Percentiles rank a stretch among this genome's conserved stretches.
These are phyloP conservation scores for Phytophthora rubi DNA, from an alignment of 352 stramenopile species.

Conservation along the genomic window DNA sequence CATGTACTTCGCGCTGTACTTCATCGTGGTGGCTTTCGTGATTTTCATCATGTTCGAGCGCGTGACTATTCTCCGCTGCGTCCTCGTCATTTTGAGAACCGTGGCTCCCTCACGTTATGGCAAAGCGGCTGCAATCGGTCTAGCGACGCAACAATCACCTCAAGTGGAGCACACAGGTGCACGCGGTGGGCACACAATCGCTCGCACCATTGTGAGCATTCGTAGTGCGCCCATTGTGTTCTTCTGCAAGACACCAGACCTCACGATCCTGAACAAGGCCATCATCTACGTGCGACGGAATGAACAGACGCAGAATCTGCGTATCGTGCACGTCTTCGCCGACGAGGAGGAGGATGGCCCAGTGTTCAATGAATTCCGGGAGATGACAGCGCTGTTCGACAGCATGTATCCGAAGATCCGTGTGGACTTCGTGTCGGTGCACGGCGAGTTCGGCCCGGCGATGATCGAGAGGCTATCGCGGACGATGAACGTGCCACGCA, in stretches of 20 bases:
- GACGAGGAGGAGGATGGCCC: conserved; percentile 27
- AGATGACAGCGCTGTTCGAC: conserved; percentile 71
- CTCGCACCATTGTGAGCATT: conserved; percentile 52
- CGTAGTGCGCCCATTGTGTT: conserved; percentile 80
- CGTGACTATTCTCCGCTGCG: conserved; percentile 46
- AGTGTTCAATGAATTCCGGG: conserved; percentile 31
- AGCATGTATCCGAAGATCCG: conserved; percentile 85
- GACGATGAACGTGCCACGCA: conserved; percentile 66
- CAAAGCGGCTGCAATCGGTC: conserved; percentile 19
- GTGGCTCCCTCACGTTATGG: conserved; percentile 42
- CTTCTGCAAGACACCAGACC: conserved; percentile 87
- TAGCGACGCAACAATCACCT: conserved; percentile 4
- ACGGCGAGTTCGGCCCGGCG: conserved; percentile 57
- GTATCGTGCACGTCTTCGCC: conserved; percentile 81
- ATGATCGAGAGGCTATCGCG: conserved; percentile 74
- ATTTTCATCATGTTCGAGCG: conserved; percentile 69
- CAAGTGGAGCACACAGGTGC: conserved; percentile 45
- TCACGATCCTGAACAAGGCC: conserved; percentile 91
- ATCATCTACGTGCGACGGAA: conserved; percentile 90
- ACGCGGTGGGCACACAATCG: conserved; percentile 52
- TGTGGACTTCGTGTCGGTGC: conserved; percentile 72
- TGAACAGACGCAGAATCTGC: conserved; percentile 83
- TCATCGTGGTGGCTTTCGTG: conserved; percentile 46
- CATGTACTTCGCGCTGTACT: conserved; percentile 67
- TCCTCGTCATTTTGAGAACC: conserved; percentile 42